Base-by-base conservation (phyloP, 257 asterid genomes). In the Penstemon eatonii region DNA sequence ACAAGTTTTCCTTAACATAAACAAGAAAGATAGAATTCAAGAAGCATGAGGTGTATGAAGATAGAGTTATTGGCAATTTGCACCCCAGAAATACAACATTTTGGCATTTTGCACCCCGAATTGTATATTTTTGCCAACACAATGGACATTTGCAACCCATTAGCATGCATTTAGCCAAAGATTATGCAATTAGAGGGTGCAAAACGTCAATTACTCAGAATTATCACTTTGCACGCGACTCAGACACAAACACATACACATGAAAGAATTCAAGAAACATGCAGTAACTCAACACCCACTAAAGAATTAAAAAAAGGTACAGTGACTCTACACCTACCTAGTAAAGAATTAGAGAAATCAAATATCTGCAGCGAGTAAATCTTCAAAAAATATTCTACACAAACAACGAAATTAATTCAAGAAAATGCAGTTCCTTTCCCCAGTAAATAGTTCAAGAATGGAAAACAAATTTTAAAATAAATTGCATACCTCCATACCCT, bases 251-350 rank as follows among this genome's bases (percentile, higher is more conserved):
- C 33, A 25, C 9, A 52, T 51, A 45, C 50, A 72, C 59, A 42
- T 18, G 37, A 9, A 10, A 51, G 9, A 45, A 37, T 43, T 18
- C 63, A 72, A 68, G 11, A 42, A 63, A 47, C 72, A 68, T 44
- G 62, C 62, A 59, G 62, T 56, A 18, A 43, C 56, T 47, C 15
- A 10, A 67, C 67, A 72, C 81, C 78, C 36, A 43, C 54, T 41
- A 40, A 53, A 33, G 46, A 66, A 69, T 47, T 64, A 15, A 54
- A 11, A 41, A 47, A 57, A 49, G 2, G 2, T 25, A 25, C 33
- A 25, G 33, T 25, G 33, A 25, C 6, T 49, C n/a, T 9, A 6
- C 33, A 71, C 56, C 1, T 54, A 4, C 46, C 36, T 60, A 44
- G 45, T 10, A 39, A 8, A 55, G 13, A 70, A 50, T 53, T 65